phyloP scores from a whole-genome alignment of 2,329 filamentous ascomycete species.

The Aphanoascus verrucosus region DNA sequence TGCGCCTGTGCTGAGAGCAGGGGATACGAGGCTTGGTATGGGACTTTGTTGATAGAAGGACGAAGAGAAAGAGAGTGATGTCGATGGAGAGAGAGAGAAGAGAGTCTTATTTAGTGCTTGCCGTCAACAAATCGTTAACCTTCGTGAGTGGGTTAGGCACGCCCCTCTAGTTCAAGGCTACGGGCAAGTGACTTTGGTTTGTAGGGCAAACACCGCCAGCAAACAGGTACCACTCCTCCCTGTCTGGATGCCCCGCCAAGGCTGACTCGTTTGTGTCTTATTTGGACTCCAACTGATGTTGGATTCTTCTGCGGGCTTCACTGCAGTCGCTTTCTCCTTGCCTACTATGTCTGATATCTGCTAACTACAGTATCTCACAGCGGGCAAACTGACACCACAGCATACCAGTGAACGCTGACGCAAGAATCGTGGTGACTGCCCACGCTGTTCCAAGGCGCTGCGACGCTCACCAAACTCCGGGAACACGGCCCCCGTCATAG shows the following conservation, averaged over 20 bases:
- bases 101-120: background rate
- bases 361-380: too few species aligned
- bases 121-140: background rate
- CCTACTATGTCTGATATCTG: background rate
- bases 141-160: background rate
- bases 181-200: conserved; percentile 3
- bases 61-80: background rate
- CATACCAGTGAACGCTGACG: background rate
- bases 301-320: background rate
- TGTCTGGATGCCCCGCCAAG: background rate
- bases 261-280: conserved; percentile 3
- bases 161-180: conserved; percentile 2
- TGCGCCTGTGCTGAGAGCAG: background rate
- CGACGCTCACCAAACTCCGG: background rate
- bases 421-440: background rate
- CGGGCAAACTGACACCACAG: background rate
- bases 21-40: background rate
- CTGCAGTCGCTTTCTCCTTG: background rate
- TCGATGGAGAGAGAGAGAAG: background rate
- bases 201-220: background rate
- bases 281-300: background rate
- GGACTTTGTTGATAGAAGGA: background rate
- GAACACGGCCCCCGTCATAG: conserved; percentile 6
- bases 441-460: background rate
- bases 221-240: background rate